Evolutionary conservation across 257 asterid species (phyloP).

Genomic region (Phtheirospermum japonicum): DNA sequence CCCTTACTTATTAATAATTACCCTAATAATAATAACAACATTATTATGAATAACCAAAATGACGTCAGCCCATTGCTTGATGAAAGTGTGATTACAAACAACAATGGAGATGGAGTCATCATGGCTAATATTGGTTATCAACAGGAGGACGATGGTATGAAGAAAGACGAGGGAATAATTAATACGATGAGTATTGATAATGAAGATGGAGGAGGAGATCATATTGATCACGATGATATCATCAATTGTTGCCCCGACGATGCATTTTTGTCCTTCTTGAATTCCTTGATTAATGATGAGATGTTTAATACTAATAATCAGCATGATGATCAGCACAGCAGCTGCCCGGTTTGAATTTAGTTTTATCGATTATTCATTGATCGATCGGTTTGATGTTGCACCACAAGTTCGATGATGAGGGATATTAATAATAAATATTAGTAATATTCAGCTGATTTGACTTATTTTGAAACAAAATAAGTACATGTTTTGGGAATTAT

Average conservation of each 20-base stretch:
- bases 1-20: conserved; percentile 30
- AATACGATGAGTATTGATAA: not conserved
- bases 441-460: too few species aligned
- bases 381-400: too few species aligned
- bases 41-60: not conserved
- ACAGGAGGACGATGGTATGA: not conserved
- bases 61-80: too few species aligned
- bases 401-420: too few species aligned
- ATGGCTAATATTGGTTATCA: too few species aligned
- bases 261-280: conserved; percentile 53
- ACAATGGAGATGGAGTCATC: too few species aligned
- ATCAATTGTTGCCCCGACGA: conserved; percentile 39
- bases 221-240: conserved; percentile 1
- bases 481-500: too few species aligned
- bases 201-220: conserved; percentile 30
- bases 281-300: conserved; percentile 61
- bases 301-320: conserved; percentile 29
- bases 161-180: not conserved
- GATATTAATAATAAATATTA: too few species aligned
- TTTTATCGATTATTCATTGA: too few species aligned
- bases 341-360: not conserved
- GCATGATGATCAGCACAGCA: conserved; percentile 1
- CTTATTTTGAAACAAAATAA: too few species aligned
- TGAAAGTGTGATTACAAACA: too few species aligned
- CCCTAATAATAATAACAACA: not conserved